Conservation (phyloP, 192 early-diverging fungal genomes). For the Podila minutissima region DNA sequence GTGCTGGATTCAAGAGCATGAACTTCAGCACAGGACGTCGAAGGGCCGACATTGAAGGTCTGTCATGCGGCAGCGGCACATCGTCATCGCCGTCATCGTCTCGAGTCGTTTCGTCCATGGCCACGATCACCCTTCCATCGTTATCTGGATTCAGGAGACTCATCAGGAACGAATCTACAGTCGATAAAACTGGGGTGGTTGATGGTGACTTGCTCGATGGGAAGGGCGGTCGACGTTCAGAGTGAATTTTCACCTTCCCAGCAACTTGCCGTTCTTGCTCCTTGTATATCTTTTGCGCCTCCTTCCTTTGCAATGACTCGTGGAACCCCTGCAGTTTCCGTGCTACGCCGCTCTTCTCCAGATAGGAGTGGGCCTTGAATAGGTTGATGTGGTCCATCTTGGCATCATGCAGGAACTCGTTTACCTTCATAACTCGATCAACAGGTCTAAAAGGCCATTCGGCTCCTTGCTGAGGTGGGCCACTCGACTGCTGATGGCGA, state of each 20-base stretch:
- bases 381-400: slow-evolving; percentile 85
- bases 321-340: slow-evolving; percentile 61
- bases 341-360: slow-evolving; percentile 75
- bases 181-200: slow-evolving; percentile 52
- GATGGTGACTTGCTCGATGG: slow-evolving; percentile 2
- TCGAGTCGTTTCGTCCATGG: slow-evolving; percentile 8
- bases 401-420: slow-evolving; percentile 75
- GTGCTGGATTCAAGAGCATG: slow-evolving; percentile 86
- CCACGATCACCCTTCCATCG: slow-evolving; percentile 77
- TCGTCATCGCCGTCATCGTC: not conserved
- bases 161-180: slow-evolving; percentile 65
- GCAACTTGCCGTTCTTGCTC: slow-evolving; percentile 8
- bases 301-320: slow-evolving; percentile 25
- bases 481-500: not conserved
- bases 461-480: not conserved
- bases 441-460: slow-evolving; percentile 6
- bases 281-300: slow-evolving; percentile 33
- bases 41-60: not conserved
- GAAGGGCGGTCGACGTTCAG: not conserved
- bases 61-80: too few relatives aligned
- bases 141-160: slow-evolving; percentile 66
- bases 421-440: slow-evolving; percentile 59
- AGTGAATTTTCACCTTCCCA: slow-evolving; percentile 19
- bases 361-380: slow-evolving; percentile 77
- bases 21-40: slow-evolving; percentile 71